Evolutionary conservation across 169 alveolate genomes (phyloP).

Genomic region (Eimeria sp.): DNA sequence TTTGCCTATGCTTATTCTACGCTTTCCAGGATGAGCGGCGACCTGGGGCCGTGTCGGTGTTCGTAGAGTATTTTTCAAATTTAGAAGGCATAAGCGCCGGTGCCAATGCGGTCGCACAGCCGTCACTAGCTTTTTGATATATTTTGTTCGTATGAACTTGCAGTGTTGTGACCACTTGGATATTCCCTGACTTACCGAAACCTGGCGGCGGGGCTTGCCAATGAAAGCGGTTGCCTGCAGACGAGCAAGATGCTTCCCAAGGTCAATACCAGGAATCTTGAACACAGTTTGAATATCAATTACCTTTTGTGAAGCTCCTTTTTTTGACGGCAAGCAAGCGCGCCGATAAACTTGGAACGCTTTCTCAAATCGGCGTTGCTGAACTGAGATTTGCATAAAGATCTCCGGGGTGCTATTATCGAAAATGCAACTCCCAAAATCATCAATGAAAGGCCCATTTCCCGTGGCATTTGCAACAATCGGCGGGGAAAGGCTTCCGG

Average conservation of each 20-base stretch:
- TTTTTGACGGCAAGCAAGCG: not conserved
- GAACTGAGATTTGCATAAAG: not conserved
- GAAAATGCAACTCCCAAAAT: not conserved
- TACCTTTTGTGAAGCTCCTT: not conserved
- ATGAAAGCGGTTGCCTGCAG: not conserved
- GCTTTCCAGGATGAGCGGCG: slow-evolving; percentile 63
- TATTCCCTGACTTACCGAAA: not conserved
- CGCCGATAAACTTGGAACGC: no score
- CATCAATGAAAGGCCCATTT: not conserved
- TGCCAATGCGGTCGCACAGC: not conserved
- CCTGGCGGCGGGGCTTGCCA: not conserved
- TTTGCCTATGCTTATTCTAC: not conserved
- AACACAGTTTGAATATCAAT: not conserved
- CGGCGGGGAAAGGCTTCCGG: not conserved
- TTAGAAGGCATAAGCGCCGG: not conserved
- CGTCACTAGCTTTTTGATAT: not conserved
- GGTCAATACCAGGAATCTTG: not conserved
- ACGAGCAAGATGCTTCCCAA: not conserved
- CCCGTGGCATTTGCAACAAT: not conserved
- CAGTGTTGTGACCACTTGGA: not conserved
- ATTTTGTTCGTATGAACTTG: not conserved
- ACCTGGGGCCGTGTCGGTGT: slow-evolving; percentile 67
- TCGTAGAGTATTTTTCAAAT: slow-evolving; percentile 68
- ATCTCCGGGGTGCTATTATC: not conserved
- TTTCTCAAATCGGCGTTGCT: no score